These are phyloP conservation scores for Candida qinlingensis DNA, from an alignment of 805 yeast genomes.

Conservation along the genomic window DNA sequence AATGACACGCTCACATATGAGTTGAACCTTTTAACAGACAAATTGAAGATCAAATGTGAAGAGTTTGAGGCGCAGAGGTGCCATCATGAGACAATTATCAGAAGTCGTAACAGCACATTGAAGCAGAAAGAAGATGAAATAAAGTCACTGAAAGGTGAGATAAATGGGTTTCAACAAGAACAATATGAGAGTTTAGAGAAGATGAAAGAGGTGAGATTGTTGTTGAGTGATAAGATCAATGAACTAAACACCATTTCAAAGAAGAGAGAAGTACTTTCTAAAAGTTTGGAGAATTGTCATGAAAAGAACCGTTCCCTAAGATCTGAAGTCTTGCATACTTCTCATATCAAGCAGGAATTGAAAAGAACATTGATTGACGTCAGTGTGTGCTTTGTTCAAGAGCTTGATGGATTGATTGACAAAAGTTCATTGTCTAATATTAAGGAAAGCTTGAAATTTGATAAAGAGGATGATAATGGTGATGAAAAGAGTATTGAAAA, in stretches of 20 bases:
- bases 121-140: slow-evolving; percentile 16
- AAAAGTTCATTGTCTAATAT: slow-evolving; percentile 9
- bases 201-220: slow-evolving; percentile 7
- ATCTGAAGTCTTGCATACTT: slow-evolving; percentile 9
- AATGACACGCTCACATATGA: background rate
- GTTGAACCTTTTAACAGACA: background rate
- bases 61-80: slow-evolving; percentile 4
- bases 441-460: slow-evolving; percentile 6
- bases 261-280: slow-evolving; percentile 1
- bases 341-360: slow-evolving; percentile 10
- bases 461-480: background rate
- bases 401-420: slow-evolving; percentile 18
- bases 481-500: slow-evolving; percentile 7
- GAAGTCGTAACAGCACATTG: slow-evolving; percentile 1
- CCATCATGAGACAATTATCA: slow-evolving; percentile 1
- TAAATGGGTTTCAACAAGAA: background rate
- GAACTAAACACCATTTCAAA: slow-evolving; percentile 2
- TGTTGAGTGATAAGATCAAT: slow-evolving; percentile 10
- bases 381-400: slow-evolving; percentile 4
- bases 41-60: slow-evolving; percentile 1
- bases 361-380: slow-evolving; percentile 7
- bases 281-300: slow-evolving; percentile 1
- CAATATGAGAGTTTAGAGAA: background rate
- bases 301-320: slow-evolving; percentile 9
- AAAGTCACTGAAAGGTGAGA: slow-evolving; percentile 5